Evolutionary conservation across 108 stramenopile species (phyloP), one percentile per base, ranked within the genome.

Genomic region (Conticribra guillardii): DNA sequence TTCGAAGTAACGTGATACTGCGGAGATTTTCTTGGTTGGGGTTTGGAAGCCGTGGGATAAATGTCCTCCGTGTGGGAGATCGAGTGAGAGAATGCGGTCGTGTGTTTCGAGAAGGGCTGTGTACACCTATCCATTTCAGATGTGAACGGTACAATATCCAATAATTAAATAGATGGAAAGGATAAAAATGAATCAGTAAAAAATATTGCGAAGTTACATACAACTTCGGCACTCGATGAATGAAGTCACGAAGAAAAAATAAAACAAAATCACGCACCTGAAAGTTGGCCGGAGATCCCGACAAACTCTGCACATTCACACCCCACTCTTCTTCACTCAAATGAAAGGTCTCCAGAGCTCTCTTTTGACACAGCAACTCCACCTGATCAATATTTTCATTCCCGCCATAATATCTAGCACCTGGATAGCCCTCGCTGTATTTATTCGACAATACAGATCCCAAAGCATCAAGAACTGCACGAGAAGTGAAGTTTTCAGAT

Each of bases 201-300:
- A 4, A 8, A 44, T 15, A 15, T 15, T 44, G 44, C 44, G 11
- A 44, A 44, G 15, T 44, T 8, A 15, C 15, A 44, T 8, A 44
- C 15, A n/a, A n/a, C n/a, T n/a, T n/a, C n/a, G n/a, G n/a, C n/a
- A n/a, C n/a, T n/a, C n/a, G n/a, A n/a, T n/a, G n/a, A n/a, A n/a
- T n/a, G n/a, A n/a, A n/a, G n/a, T n/a, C n/a, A n/a, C n/a, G n/a
- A n/a, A n/a, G n/a, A n/a, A n/a, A n/a, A n/a, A n/a, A n/a, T n/a
- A n/a, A n/a, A n/a, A n/a, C n/a, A n/a, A n/a, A n/a, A n/a, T n/a
- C n/a, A 75, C 83, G 51, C 65, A 88, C 89, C 84, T 97, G 96
- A 73, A 99, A 99, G 78, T 99, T 99, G 31, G 99, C 99, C 3
- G 99, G 99, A 57, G 95, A 96, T 63, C 99, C 99, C 22, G 93